Evolutionary conservation across 2,329 filamentous ascomycete species (phyloP), one percentile per base, ranked within the genome.

Genomic region (Talaromyces piceae): DNA sequence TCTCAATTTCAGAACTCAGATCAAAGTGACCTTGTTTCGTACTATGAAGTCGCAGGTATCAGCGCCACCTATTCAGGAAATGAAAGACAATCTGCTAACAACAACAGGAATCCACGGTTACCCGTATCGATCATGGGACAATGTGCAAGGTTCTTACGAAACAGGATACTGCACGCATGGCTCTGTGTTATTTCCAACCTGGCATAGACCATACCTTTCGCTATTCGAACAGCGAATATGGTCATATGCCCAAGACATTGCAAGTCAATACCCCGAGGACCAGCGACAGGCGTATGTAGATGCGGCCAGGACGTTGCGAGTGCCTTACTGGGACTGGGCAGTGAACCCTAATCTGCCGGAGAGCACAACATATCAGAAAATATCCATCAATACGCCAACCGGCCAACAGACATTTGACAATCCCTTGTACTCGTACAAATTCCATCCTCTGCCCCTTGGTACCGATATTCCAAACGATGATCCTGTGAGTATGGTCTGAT

Each of bases 181-280:
- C 22, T 87, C 86, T 1, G 81, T 84, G 37, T 72, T 93, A 13
- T 93, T 95, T 64, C 81, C 85, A 33, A 78, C 83, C 33, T 94
- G 89, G 89, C 89, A 95, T 73, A 80, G 89, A 46, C 86, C 88
- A 1, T 94, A 91, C 66, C 73, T 93, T 50, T 73, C 79, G 8
- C 68, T 85, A 8, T 82, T 72, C 56, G 76, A 86, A 67, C 63
- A 73, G 64, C 56, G 65, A 11, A 53, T 74, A 26, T 72, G 65
- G 62, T 56, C 58, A 9, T 60, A 68, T 41, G 69, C 70, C 13
- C 66, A 71, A 50, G 57, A 52, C 22, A 71, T 73, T 39, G 70
- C 69, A 12, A 56, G 55, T 26, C 56, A 56, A n/a, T 73, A 70
- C 67, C 72, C 76, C 13, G 68, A 75, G 28, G 63, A 68, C 9